These are phyloP conservation scores for Astragalus glycyphyllos DNA, from an alignment of 306 rosid species.

Conservation along the genomic window DNA sequence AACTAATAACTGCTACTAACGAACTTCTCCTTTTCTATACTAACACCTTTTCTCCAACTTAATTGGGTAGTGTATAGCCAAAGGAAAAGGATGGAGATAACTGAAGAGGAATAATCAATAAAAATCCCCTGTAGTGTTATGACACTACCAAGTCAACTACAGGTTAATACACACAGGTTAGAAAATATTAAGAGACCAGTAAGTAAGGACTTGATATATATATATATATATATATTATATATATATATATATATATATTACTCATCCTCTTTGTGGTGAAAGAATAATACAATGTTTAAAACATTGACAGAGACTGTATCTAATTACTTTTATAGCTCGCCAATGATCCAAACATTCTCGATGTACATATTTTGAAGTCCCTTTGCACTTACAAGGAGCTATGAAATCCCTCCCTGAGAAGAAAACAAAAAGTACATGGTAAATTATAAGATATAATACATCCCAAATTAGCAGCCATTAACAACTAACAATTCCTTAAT, in stretches of 20 bases:
- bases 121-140: not conserved
- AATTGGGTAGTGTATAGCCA: constrained; percentile 6
- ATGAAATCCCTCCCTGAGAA: constrained; percentile 94
- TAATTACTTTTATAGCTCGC: constrained; percentile 90
- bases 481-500: constrained; percentile 2
- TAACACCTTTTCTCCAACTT: not conserved
- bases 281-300: not conserved
- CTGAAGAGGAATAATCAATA: constrained; percentile 24
- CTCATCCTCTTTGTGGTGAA: not conserved
- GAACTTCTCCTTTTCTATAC: no score
- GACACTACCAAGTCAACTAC: constrained; percentile 13
- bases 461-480: constrained; percentile 27
- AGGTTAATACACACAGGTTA: constrained; percentile 14
- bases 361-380: constrained; percentile 95
- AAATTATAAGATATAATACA: constrained; percentile 3
- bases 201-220: no score
- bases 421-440: not conserved
- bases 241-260: not conserved
- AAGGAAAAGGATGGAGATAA: not conserved
- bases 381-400: constrained; percentile 98
- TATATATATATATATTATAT: not conserved
- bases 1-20: no score
- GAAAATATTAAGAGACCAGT: not conserved
- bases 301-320: constrained; percentile 2
- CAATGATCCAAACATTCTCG: constrained; percentile 98